These are phyloP conservation scores for Zygosaccharomyces sapae DNA, from an alignment of 1,139 yeast species.

Conservation along the genomic window DNA sequence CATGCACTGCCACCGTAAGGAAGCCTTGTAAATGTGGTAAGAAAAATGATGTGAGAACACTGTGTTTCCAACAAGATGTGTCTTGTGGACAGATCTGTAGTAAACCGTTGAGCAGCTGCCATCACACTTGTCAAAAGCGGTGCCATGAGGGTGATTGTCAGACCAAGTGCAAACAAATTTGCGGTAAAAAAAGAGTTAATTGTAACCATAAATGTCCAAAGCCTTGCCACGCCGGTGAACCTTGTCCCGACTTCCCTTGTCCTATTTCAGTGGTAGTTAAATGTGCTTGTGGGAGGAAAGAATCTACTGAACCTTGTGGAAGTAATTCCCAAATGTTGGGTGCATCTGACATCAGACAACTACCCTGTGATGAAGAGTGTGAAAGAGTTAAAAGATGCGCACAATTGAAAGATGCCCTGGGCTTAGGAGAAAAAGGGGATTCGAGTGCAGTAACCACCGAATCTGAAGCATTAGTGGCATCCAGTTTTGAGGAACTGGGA, in stretches of 20 bases:
- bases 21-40: constrained; percentile 72
- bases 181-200: constrained; percentile 46
- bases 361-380: constrained; percentile 73
- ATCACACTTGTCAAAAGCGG: constrained; percentile 59
- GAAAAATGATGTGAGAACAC: constrained; percentile 50
- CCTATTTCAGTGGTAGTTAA: constrained; percentile 45
- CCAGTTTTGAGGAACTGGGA: constrained; percentile 28
- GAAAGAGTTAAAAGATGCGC: constrained; percentile 55
- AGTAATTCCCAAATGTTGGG: constrained; percentile 39
- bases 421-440: constrained; percentile 22
- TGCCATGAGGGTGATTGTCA: constrained; percentile 43
- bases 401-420: constrained; percentile 61
- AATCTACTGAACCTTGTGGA: constrained; percentile 49
- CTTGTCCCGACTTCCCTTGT: constrained; percentile 53
- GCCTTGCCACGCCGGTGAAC: constrained; percentile 60
- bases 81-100: constrained; percentile 72
- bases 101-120: constrained; percentile 54
- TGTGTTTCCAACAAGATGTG: constrained; percentile 64
- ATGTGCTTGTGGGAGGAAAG: constrained; percentile 64
- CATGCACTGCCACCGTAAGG: constrained; percentile 65
- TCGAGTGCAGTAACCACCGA: constrained; percentile 16
- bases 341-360: constrained; percentile 25
- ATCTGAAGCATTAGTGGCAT: constrained; percentile 15
- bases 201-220: constrained; percentile 65
- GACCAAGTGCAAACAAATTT: constrained; percentile 48